Percentiles rank a stretch among this genome's conserved stretches.
These are phyloP conservation scores for Zostera marina DNA, from an alignment of 116 monocot genomes.

Conservation along the genomic window DNA sequence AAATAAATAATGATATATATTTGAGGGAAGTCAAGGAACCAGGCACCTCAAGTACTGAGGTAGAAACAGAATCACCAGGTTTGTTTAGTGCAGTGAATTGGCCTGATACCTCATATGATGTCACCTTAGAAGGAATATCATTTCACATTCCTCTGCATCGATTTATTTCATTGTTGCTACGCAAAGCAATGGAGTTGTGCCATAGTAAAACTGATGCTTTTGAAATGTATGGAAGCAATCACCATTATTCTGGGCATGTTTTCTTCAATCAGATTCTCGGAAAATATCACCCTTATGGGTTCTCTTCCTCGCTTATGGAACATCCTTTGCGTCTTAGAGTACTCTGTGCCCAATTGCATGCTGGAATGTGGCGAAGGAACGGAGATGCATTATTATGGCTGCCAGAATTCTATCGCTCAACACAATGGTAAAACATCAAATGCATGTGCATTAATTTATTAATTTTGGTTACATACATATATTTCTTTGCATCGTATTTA, in stretches of 20 bases:
- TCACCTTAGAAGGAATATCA: conserved; percentile 79
- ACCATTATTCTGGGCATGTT: conserved; percentile 10
- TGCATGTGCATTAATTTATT: not conserved
- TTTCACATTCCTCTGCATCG: conserved; percentile 93
- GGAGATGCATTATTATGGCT: conserved; percentile 50
- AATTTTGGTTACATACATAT: no score
- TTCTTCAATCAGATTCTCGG: conserved; percentile 54
- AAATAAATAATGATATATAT: not conserved
- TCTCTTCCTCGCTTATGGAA: conserved; percentile 84
- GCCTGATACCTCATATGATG: conserved; percentile 61
- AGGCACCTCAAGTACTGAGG: conserved; percentile 19
- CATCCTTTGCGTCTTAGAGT: conserved; percentile 77
- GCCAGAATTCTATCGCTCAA: conserved; percentile 55
- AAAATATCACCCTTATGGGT: conserved; percentile 41
- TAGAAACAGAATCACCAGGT: conserved; percentile 8
- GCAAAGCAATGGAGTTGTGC: conserved; percentile 43
- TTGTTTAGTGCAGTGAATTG: conserved; percentile 35
- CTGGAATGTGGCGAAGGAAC: conserved; percentile 98
- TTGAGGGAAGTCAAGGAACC: not conserved
- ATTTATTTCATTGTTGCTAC: conserved; percentile 54
- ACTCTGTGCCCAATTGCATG: conserved; percentile 83
- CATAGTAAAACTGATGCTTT: conserved; percentile 18
- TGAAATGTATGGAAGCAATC: not conserved
- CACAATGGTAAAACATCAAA: conserved; percentile 33
- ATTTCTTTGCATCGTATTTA: no score